These are phyloP conservation scores for Viola odorata DNA, from an alignment of 345 rosid genomes.

Conservation along the genomic window DNA sequence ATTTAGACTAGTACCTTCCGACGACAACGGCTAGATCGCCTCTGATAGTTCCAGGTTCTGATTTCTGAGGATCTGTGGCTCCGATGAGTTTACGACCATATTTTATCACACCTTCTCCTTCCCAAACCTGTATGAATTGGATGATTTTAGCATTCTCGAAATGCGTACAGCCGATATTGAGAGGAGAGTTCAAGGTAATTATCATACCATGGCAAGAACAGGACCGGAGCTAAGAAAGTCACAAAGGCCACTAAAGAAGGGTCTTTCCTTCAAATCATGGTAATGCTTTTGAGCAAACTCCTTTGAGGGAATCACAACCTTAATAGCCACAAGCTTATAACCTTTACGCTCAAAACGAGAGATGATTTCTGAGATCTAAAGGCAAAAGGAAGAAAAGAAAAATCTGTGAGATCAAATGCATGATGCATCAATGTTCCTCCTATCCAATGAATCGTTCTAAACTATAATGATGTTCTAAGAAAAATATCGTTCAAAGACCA, in stretches of 20 bases:
- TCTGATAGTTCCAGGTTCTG: conserved; percentile 95
- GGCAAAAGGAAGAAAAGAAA: background rate
- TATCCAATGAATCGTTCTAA: background rate
- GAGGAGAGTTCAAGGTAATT: conserved; percentile 2
- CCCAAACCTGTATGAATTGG: conserved; percentile 71
- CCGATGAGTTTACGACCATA: conserved; percentile 95
- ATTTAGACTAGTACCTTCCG: conserved; percentile 57
- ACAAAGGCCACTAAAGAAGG: conserved; percentile 88
- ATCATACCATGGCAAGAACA: conserved; percentile 84
- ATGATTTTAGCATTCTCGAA: background rate
- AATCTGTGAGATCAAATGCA: background rate
- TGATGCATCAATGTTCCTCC: background rate
- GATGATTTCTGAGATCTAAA: conserved; percentile 77
- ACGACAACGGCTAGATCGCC: conserved; percentile 94
- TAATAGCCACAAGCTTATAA: conserved; percentile 91
- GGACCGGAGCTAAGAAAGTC: conserved; percentile 99
- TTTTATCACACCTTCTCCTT: conserved; percentile 93
- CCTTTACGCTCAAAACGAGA: conserved; percentile 97
- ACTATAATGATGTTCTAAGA: background rate
- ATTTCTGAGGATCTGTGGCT: conserved; percentile 98
- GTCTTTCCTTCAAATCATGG: conserved; percentile 89
- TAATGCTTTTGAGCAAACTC: conserved; percentile 85
- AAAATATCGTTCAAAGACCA: background rate
- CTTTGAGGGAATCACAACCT: conserved; percentile 72
- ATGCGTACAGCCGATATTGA: background rate